phyloP scores from a whole-genome alignment of 2,329 filamentous ascomycete species.

The Phoma sp. region DNA sequence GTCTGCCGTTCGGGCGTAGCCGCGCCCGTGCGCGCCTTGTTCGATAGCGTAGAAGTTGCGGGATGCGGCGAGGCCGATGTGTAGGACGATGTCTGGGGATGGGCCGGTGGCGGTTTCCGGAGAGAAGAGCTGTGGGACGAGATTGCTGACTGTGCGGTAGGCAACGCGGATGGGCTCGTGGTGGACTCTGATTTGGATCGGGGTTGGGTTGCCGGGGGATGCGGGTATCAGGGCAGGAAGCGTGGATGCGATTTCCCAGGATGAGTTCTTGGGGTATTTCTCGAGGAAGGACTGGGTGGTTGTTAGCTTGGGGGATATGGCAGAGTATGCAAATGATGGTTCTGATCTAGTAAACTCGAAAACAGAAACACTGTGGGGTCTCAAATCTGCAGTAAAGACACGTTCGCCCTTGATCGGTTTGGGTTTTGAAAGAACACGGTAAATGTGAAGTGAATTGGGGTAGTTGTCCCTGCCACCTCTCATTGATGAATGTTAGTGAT shows the following conservation, averaged over 20 bases:
- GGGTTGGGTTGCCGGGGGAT: slow-evolving; percentile 29
- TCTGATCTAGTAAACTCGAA: background rate
- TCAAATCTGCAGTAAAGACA: too few relatives aligned
- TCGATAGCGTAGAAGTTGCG: slow-evolving; percentile 47
- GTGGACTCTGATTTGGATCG: slow-evolving; percentile 46
- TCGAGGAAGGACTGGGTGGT: slow-evolving; percentile 40
- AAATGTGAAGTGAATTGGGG: too few relatives aligned
- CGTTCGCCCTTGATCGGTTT: too few relatives aligned
- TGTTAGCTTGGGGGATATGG: slow-evolving; percentile 13
- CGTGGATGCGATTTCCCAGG: slow-evolving; percentile 47
- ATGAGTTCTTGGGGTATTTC: slow-evolving; percentile 42
- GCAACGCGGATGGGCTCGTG: slow-evolving; percentile 45
- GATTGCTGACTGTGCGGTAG: slow-evolving; percentile 37
- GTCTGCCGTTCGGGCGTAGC: slow-evolving; percentile 42
- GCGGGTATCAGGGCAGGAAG: slow-evolving; percentile 45
- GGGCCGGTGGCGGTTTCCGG: slow-evolving; percentile 26
- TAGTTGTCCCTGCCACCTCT: too few relatives aligned
- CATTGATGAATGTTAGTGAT: too few relatives aligned
- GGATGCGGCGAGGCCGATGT: slow-evolving; percentile 48
- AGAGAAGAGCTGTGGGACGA: slow-evolving; percentile 39
- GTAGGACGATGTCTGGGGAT: slow-evolving; percentile 42
- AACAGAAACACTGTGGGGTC: background rate
- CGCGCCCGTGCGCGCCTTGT: slow-evolving; percentile 34
- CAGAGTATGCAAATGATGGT: background rate
- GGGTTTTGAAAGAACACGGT: too few relatives aligned